These are phyloP conservation scores for Botrytis paeoniae DNA, from an alignment of 2,329 filamentous ascomycete species.

Conservation along the genomic window DNA sequence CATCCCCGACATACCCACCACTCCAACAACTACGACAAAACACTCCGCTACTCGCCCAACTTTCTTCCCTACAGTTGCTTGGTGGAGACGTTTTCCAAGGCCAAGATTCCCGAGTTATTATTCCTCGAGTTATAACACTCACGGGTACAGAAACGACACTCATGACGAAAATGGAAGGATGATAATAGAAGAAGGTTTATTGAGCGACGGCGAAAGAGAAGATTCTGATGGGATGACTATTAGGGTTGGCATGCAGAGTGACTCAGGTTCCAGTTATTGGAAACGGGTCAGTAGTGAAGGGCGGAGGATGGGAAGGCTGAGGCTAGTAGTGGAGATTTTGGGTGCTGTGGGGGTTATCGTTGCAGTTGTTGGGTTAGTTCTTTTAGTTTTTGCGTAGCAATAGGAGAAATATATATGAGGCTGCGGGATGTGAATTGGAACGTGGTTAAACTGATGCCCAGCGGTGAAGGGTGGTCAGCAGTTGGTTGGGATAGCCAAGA, in stretches of 20 bases:
- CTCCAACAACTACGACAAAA: slow-evolving; percentile 4
- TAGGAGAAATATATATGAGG: background rate
- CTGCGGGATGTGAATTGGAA: background rate
- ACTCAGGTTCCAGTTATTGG: background rate
- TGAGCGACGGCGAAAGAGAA: slow-evolving; percentile 4
- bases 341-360: slow-evolving; percentile 1
- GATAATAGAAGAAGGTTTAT: slow-evolving; percentile 15
- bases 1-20: background rate
- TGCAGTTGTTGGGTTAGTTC: slow-evolving; percentile 1
- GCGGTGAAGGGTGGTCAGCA: background rate
- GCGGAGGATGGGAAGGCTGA: background rate
- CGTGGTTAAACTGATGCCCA: background rate
- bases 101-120: slow-evolving; percentile 5
- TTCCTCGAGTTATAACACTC: background rate
- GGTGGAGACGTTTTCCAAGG: slow-evolving; percentile 13
- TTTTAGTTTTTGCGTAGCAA: background rate
- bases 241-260: background rate
- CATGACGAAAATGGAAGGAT: slow-evolving; percentile 1
- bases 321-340: slow-evolving; percentile 1
- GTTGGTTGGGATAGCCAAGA: background rate
- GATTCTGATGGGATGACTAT: slow-evolving; percentile 1
- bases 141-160: background rate
- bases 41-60: slow-evolving; percentile 14
- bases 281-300: background rate
- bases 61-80: slow-evolving; percentile 17